Base-by-base conservation (phyloP, 352 stramenopile genomes). In the Globisporangium rhizosaccharum region DNA sequence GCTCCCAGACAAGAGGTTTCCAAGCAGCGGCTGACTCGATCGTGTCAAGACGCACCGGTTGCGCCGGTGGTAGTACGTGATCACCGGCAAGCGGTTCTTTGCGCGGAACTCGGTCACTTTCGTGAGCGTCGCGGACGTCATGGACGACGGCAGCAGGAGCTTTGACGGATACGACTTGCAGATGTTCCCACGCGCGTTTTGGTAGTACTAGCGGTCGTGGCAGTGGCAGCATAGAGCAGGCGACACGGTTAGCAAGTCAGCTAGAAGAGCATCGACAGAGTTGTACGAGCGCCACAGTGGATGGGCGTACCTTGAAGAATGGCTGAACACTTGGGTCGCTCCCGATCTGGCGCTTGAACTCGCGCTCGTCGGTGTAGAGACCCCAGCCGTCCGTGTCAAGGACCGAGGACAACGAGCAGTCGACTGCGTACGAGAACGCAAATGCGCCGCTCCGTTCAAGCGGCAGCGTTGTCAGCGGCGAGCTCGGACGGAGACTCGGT, bases 81-180 rank as follows among this genome's bases (percentile, higher is more conserved):
- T 80, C 23, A 94, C 85, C 7, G 87, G 87, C 9, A 97, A 51
- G 7, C 88, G 86, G 41, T 90, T 90, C 67, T 94, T 94, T 12
- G 85, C 79, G 46, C 88, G 84, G 60, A 94, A 97, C 25, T 79
- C 71, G 11, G 88, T 85, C 12, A 91, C 82, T 61, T 87, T 90
- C 18, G 61, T 67, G 30, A 96, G 62, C 14, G 75, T 88, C 2
- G 71, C 53, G 2, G 83, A 87, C 12, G 62, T 90, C 70, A 92
- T 88, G 0, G 73, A 83, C 0, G 76, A 60, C 15, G 88, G 88
- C 28, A 96, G 67, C 3, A 95, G 71, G 12, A 96, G 54, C 58
- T 90, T 89, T 1, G 80, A 75, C 5, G 88, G 88, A 60, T 96
- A 96, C 42, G 83, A 82, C 26, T 77, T 79, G 67, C 85, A 95